Evolutionary conservation across 2,329 filamentous ascomycete genomes (phyloP), one percentile per base, ranked within the genome.

Genomic region (Penicillium sumatraense): DNA sequence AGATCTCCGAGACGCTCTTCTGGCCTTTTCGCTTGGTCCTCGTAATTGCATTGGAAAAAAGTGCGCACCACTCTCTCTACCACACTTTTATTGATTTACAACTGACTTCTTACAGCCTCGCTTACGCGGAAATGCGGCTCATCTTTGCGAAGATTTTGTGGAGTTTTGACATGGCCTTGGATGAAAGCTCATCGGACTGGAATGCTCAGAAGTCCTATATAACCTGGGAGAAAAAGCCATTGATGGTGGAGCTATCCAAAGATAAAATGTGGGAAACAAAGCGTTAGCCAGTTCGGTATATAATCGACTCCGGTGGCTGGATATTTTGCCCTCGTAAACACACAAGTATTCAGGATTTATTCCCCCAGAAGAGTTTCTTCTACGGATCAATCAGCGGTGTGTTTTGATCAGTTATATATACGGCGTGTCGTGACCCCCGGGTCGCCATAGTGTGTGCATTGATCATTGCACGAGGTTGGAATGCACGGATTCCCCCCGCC

Each of bases 81-180:
- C 7, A n/a, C 4, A 38, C 16, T 21, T 8, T 3, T 7, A 38
- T 9, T 11, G 10, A 11, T 18, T 52, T 33, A 23, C 31, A 56
- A 26, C 35, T 38, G 13, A 29, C 10, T 9, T 52, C 2, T 44
- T 16, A 18, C 20, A 68, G 66, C 45, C 54, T 68, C 55, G 71
- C 72, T 2, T 77, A 76, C 59, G 68, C 59, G 3, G 68, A 71
- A 52, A 65, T 72, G 60, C 59, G 64, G 5, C 36, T 69, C 7
- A 68, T 71, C 41, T 49, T 64, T 11, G 51, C 61, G 7, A 62
- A 59, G 20, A 18, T 59, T 7, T 35, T 64, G 6, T 64, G 60
- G 54, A 56, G 47, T 27, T 59, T 63, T 45, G 61, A 61, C 7
- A 60, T 61, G 59, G 27, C 21, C 3, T 23, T 62, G 23, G 55